phyloP scores from a whole-genome alignment of 176 grass and related monocot genomes.

The Chrysopogon serrulatus region DNA sequence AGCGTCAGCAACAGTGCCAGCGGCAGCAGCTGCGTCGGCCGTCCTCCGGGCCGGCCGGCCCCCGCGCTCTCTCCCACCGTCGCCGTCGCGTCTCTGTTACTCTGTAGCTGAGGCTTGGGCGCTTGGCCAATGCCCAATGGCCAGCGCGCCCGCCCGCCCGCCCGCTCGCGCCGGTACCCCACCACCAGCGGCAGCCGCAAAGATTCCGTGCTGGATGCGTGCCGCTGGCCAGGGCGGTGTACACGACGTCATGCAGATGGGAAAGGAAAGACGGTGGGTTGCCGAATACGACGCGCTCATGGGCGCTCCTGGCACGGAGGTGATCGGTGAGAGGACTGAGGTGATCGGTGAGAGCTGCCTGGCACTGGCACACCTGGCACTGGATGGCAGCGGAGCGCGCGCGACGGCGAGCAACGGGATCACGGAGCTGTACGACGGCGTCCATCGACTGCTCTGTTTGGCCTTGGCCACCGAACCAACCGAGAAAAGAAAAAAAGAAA shows the following conservation, averaged over 20 bases:
- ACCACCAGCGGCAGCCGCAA: not conserved
- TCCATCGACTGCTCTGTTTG: not conserved
- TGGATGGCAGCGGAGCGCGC: not conserved
- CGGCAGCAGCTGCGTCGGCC: not conserved
- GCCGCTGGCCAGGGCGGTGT: not conserved
- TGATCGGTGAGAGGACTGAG: too few species aligned
- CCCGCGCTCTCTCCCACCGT: not conserved
- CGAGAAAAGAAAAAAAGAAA: too few species aligned
- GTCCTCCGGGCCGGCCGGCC: too few species aligned
- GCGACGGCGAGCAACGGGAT: not conserved
- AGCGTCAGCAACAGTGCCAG: slow-evolving; percentile 34
- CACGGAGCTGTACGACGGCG: not conserved
- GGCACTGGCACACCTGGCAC: too few species aligned
- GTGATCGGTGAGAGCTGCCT: not conserved
- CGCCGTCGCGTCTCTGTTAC: slow-evolving; percentile 12
- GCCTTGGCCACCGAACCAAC: too few species aligned
- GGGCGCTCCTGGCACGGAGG: too few species aligned
- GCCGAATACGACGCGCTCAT: not conserved
- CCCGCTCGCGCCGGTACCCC: not conserved
- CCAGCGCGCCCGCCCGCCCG: not conserved
- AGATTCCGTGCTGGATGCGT: not conserved
- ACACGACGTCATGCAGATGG: slow-evolving; percentile 14
- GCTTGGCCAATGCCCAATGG: too few species aligned
- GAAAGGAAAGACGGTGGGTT: not conserved
- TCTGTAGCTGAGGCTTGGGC: slow-evolving; percentile 21